Evolutionary conservation across 176 grass and related monocot species (phyloP), one percentile per base, ranked within the genome.

Genomic region (Oryza glaberrima): DNA sequence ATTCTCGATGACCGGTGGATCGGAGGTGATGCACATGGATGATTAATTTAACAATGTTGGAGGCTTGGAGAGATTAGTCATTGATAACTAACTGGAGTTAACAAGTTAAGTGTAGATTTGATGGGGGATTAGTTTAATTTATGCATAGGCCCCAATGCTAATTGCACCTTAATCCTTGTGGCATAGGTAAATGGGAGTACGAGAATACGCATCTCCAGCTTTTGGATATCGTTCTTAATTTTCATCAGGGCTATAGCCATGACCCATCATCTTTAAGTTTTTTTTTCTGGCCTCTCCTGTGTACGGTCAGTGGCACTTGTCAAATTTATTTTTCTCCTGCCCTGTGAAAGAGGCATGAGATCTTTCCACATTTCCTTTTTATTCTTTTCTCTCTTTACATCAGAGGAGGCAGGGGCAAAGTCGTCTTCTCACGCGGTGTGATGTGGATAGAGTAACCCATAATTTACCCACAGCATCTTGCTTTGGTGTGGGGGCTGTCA

Each of bases 131-230:
- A 51, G 40, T 83, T 63, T 48, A 51, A 40, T 83, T 63, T 48
- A 49, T 85, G 38, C 38, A 14, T 58, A n/a, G 74, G 28, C 30
- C 71, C 48, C 49, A 9, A 68, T 20, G 61, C 22, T 38, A n/a
- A 32, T 17, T 73, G 68, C 48, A 40, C 66, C 28, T 52, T 65
- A 63, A 63, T 63, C 58, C 56, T 79, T 13, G 77, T 56, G 84
- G 49, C 11, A 75, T 70, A 69, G 80, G 80, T 80, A 65, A 60
- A 67, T 51, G 80, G 46, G 56, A 82, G 84, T 87, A 84, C 81
- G 84, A 87, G 89, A 87, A 80, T 76, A 75, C 84, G 84, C 84
- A 91, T 91, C 89, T 91, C 76, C 34, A 87, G 85, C 89, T 84
- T 80, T 91, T 87, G 80, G 81, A 90, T 90, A 75, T 73, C 23